Base-by-base conservation (phyloP, 176 grass and related monocot species). In the Echinochloa phyllopogon region DNA sequence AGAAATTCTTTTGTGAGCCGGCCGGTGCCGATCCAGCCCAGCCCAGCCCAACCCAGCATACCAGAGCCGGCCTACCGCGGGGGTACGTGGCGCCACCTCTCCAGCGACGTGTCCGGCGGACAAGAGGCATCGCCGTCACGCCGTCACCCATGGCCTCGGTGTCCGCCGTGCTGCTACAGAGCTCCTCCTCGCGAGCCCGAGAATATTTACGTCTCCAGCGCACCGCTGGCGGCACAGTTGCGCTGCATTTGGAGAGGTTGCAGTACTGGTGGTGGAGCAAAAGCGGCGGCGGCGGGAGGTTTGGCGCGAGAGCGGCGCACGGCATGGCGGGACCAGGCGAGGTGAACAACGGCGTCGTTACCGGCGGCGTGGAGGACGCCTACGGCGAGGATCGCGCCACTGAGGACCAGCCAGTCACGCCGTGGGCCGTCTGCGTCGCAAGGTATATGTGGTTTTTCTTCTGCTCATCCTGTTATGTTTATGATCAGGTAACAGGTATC, bases 341-440 rank as follows among this genome's bases (percentile, higher is more conserved):
- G 63, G 20, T 37, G 77, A 33, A 72, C 50, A 70, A 84, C 75
- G 65, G 79, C 45, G 72, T 69, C 64, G 77, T 75, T 33, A 86
- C 70, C 6, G 84, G 88, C 39, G 88, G 87, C 41, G 85, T 80
- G 67, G 93, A 92, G 74, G 90, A 92, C 78, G 55, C 80, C 59
- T 85, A 89, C 81, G 84, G 82, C 40, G 92, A 92, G 72, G 92
- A 89, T 65, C 77, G 81, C 42, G 84, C 87, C 53, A 92, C 62
- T 14, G 85, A 88, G 77, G 93, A 90, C 61, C 90, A 94, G 70
- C 83, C 88, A 18, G 1, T 90, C 73, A 94, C 90, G 2, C 90
- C 90, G 29, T 94, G 90, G 93, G 86, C 85, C 40, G 82, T 94
- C 82, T 88, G 85, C 78, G n/a, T 94, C 49, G 87, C 93, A 5